Conservation (phyloP, 2,329 filamentous ascomycete species). For the Botrytis fragariae region DNA sequence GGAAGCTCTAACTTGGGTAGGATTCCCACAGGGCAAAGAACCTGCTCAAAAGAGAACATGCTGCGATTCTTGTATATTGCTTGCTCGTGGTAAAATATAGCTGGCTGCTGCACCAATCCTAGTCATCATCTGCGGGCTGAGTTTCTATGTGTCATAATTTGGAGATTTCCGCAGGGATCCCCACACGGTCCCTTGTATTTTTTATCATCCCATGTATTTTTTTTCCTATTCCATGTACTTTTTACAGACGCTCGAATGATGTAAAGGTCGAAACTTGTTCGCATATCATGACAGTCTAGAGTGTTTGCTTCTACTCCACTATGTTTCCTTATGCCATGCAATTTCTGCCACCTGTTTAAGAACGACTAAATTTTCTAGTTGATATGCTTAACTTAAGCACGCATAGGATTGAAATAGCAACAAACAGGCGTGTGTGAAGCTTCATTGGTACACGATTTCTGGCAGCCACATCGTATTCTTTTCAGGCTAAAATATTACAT, state of each 20-base stretch:
- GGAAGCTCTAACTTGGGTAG: not conserved
- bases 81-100: not conserved
- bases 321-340: not conserved
- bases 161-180: not conserved
- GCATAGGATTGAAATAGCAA: not conserved
- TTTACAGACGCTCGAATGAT: not conserved
- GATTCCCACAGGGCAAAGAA: no score
- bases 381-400: not conserved
- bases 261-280: not conserved
- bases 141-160: slow-evolving; percentile 15
- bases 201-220: not conserved
- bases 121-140: not conserved
- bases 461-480: slow-evolving; percentile 13
- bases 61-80: not conserved
- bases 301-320: not conserved
- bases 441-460: slow-evolving; percentile 15
- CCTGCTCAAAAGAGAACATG: not conserved
- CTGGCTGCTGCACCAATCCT: not conserved
- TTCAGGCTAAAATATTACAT: not conserved
- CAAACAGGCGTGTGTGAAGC: not conserved
- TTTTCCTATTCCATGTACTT: not conserved
- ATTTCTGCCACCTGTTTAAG: not conserved
- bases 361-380: not conserved
- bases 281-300: not conserved
- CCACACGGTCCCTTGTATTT: not conserved